phyloP scores from a whole-genome alignment of 1,284 basidiomycete species.

The Pascua guehoae region DNA sequence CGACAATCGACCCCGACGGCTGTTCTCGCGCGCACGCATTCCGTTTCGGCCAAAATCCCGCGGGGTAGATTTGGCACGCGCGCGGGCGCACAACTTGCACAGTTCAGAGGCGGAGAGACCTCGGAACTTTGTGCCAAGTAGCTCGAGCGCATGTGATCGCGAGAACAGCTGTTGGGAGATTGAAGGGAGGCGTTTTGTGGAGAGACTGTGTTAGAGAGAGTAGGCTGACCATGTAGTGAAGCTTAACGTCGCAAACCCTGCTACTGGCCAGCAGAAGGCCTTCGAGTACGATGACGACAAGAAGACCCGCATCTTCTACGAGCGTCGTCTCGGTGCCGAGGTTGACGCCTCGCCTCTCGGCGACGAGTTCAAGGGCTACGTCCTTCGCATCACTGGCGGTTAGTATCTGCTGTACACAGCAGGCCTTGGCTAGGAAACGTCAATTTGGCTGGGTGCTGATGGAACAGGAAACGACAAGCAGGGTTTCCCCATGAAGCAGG shows the following conservation, averaged over 20 bases:
- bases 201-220: neutral
- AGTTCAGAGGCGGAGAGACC: too few species aligned
- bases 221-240: constrained; percentile 54
- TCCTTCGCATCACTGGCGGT: constrained; percentile 91
- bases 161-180: too few species aligned
- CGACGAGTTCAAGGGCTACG: constrained; percentile 96
- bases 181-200: neutral
- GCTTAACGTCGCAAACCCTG: constrained; percentile 95
- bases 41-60: too few species aligned
- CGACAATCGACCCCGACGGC: neutral
- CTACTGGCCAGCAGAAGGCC: constrained; percentile 95
- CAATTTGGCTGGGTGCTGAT: constrained; percentile 6
- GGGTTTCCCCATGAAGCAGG: constrained; percentile 80
- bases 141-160: too few species aligned
- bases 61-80: too few species aligned
- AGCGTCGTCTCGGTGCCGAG: constrained; percentile 95
- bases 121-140: too few species aligned
- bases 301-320: constrained; percentile 91
- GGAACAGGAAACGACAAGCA: constrained; percentile 51
- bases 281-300: constrained; percentile 91
- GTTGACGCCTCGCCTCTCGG: constrained; percentile 71
- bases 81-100: too few species aligned
- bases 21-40: too few species aligned
- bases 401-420: neutral
- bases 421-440: constrained; percentile 30